phyloP scores from a whole-genome alignment of 2,329 filamentous ascomycete genomes.

The Acrocalymma vagum region DNA sequence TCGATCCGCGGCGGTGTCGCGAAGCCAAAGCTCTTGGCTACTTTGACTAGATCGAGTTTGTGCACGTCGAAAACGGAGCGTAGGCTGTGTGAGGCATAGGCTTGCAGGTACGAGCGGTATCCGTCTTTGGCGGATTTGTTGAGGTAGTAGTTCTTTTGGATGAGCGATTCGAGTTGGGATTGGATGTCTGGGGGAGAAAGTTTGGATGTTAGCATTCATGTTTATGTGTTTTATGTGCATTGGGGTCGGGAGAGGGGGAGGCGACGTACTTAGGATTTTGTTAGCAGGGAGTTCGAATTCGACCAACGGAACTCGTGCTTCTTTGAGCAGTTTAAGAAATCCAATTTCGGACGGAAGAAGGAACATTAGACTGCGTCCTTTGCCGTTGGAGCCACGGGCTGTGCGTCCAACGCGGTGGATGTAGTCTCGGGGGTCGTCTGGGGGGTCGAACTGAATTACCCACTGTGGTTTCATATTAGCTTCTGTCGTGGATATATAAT shows the following conservation, averaged over 20 bases:
- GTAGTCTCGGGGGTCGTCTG: constrained; percentile 79
- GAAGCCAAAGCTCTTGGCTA: constrained; percentile 87
- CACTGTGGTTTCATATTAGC: too few species aligned
- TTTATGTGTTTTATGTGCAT: too few species aligned
- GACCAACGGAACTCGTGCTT: constrained; percentile 89
- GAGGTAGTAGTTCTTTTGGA: constrained; percentile 94
- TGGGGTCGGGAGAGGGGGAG: not conserved
- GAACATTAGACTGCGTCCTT: constrained; percentile 91
- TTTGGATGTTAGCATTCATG: constrained; percentile 9
- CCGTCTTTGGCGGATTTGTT: constrained; percentile 83
- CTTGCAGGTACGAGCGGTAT: constrained; percentile 91
- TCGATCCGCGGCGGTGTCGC: constrained; percentile 79
- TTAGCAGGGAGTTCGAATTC: constrained; percentile 95
- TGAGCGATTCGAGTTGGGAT: constrained; percentile 87
- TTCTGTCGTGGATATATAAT: too few species aligned
- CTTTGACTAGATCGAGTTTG: constrained; percentile 82
- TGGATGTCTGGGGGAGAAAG: constrained; percentile 72
- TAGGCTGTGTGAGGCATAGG: constrained; percentile 87
- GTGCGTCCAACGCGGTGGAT: constrained; percentile 92
- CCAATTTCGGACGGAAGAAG: constrained; percentile 91
- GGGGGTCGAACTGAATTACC: constrained; percentile 90
- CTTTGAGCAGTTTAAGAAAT: constrained; percentile 90
- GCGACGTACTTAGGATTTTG: constrained; percentile 73
- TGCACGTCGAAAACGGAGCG: constrained; percentile 86
- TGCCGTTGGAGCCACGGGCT: constrained; percentile 81